Conservation (phyloP, 371 early-diverging fungal genomes). For the Rhizopus delemar region DNA sequence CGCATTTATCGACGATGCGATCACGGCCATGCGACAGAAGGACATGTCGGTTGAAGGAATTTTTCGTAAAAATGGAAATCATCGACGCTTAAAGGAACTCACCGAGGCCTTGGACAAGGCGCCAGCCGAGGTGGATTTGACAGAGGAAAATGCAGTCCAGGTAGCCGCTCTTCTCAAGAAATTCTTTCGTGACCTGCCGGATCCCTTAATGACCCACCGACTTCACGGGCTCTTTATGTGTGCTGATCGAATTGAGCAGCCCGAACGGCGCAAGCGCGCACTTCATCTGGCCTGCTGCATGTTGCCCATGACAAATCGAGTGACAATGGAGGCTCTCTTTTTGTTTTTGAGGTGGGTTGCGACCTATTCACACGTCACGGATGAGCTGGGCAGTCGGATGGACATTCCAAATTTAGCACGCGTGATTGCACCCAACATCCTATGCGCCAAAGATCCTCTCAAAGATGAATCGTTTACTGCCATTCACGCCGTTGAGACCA, state of each 20-base stretch:
- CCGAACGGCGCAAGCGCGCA: conserved; percentile 57
- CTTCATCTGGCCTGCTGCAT: conserved; percentile 83
- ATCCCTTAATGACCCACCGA: conserved; percentile 90
- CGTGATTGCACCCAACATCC: conserved; percentile 92
- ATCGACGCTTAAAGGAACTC: conserved; percentile 80
- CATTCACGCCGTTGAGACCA: conserved; percentile 73
- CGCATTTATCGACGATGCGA: conserved; percentile 81
- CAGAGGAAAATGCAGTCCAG: conserved; percentile 83
- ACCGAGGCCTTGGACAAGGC: conserved; percentile 79
- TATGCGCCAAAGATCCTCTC: conserved; percentile 82
- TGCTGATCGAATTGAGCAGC: conserved; percentile 66
- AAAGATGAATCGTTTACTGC: conserved; percentile 76
- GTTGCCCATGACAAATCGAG: conserved; percentile 88
- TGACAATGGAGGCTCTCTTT: conserved; percentile 85
- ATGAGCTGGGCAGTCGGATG: conserved; percentile 88
- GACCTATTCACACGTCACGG: conserved; percentile 69
- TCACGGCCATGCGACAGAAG: conserved; percentile 76
- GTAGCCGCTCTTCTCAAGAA: conserved; percentile 94
- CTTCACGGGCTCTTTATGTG: conserved; percentile 82
- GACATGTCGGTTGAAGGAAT: conserved; percentile 93
- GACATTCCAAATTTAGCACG: conserved; percentile 91
- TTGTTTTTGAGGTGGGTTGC: conserved; percentile 87
- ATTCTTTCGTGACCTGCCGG: conserved; percentile 92
- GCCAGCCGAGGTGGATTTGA: conserved; percentile 69
- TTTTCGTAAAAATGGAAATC: conserved; percentile 97